Percentiles rank a stretch among this genome's conserved stretches.
Conservation (phyloP, 768 basidiomycete species). For the Amanita polypyramis region DNA sequence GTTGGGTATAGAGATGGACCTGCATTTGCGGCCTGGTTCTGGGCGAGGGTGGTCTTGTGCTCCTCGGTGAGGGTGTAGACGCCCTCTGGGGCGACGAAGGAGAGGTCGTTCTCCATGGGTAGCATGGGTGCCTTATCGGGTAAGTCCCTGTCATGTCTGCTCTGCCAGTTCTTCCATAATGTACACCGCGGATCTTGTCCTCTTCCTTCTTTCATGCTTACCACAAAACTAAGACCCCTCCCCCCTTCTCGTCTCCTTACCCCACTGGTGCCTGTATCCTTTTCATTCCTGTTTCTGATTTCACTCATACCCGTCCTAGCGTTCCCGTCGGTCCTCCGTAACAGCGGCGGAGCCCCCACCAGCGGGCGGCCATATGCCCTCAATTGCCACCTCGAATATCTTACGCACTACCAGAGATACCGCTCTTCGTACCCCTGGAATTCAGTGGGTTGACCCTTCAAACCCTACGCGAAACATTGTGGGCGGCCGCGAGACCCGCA, state of each 20-base stretch:
- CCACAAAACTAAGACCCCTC: constrained; percentile 21
- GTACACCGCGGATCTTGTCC: constrained; percentile 33
- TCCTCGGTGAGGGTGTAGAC: constrained; percentile 86
- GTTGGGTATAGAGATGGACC: constrained; percentile 43
- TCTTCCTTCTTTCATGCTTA: constrained; percentile 24
- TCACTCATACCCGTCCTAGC: not conserved
- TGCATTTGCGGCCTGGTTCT: constrained; percentile 27
- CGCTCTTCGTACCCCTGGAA: constrained; percentile 61
- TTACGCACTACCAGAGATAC: constrained; percentile 57
- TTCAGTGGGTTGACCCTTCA: constrained; percentile 51
- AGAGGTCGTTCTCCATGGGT: constrained; percentile 3
- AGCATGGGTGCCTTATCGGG: not conserved
- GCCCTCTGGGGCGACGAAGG: constrained; percentile 48
- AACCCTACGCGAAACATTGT: constrained; percentile 34
- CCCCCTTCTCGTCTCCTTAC: constrained; percentile 13
- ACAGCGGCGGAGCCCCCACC: constrained; percentile 51
- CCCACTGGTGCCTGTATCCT: constrained; percentile 1
- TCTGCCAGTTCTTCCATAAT: constrained; percentile 10
- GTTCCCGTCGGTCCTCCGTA: constrained; percentile 41
- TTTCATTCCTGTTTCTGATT: not conserved
- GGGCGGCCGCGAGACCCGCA: constrained; percentile 78
- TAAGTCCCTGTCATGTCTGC: not conserved
- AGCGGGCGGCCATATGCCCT: constrained; percentile 67
- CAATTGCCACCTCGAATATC: constrained; percentile 58
- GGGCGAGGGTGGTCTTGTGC: constrained; percentile 51